These are phyloP conservation scores for Sporothrix brasiliensis DNA, from an alignment of 2,329 filamentous ascomycete genomes.

Conservation along the genomic window DNA sequence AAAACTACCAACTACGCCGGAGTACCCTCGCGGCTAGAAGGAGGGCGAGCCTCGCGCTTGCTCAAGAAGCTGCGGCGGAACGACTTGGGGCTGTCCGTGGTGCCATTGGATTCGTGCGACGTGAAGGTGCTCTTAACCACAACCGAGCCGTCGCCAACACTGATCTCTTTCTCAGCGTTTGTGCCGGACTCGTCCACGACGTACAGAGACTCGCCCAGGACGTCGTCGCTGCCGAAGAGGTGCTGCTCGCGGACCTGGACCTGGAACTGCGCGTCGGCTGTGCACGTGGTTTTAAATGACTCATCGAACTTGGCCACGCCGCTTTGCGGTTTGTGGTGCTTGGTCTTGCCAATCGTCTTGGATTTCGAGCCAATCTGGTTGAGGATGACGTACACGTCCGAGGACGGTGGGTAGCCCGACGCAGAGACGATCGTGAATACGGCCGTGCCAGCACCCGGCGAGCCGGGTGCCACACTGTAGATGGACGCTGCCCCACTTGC, in stretches of 20 bases:
- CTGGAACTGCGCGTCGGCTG: slow-evolving; percentile 83
- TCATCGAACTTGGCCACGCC: slow-evolving; percentile 74
- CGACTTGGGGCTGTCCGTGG: slow-evolving; percentile 52
- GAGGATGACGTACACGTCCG: slow-evolving; percentile 78
- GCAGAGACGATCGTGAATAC: slow-evolving; percentile 79
- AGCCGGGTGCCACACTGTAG: slow-evolving; percentile 61
- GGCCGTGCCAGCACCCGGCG: slow-evolving; percentile 70
- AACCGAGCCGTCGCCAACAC: slow-evolving; percentile 72
- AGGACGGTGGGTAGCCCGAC: slow-evolving; percentile 71
- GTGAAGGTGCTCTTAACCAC: slow-evolving; percentile 74
- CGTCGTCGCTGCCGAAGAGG: slow-evolving; percentile 79
- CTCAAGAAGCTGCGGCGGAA: slow-evolving; percentile 59
- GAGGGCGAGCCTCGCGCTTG: slow-evolving; percentile 52
- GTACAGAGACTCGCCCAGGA: slow-evolving; percentile 83
- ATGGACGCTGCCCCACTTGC: slow-evolving; percentile 68
- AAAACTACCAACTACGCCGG: slow-evolving; percentile 37
- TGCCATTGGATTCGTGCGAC: slow-evolving; percentile 44
- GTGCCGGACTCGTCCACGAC: slow-evolving; percentile 81
- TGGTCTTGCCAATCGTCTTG: slow-evolving; percentile 89
- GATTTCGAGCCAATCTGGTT: slow-evolving; percentile 67
- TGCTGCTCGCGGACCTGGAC: slow-evolving; percentile 83
- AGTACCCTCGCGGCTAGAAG: slow-evolving; percentile 51
- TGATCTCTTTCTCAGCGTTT: slow-evolving; percentile 71
- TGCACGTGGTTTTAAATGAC: slow-evolving; percentile 75
- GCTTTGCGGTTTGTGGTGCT: slow-evolving; percentile 74